Evolutionary conservation across 306 rosid genomes (phyloP).

Genomic region (Biancaea sappan): DNA sequence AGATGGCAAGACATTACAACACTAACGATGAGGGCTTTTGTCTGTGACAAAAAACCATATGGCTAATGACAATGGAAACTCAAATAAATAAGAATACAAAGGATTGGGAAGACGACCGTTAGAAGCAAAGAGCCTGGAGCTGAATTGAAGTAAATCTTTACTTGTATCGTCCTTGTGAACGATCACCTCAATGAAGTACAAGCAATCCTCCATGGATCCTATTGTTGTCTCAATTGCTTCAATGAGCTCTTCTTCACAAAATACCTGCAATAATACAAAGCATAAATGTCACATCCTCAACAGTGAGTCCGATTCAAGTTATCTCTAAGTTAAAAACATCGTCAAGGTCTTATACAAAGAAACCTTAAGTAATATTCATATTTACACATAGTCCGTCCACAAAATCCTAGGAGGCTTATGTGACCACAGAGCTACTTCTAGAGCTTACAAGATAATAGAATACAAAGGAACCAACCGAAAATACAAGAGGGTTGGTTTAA

Average conservation of each 20-base stretch:
- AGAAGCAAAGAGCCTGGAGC: slow-evolving; percentile 79
- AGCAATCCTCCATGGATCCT: slow-evolving; percentile 62
- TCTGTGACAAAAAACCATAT: slow-evolving; percentile 46
- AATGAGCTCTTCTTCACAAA: slow-evolving; percentile 69
- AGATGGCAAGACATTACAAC: slow-evolving; percentile 58
- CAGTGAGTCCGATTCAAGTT: no score
- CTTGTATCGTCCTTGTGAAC: slow-evolving; percentile 89
- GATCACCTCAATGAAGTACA: slow-evolving; percentile 88
- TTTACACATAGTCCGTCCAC: no score
- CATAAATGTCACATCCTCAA: no score
- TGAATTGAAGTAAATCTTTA: slow-evolving; percentile 90
- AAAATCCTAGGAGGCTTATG: no score
- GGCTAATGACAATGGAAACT: slow-evolving; percentile 4
- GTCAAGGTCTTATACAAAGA: no score
- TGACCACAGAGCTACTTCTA: no score
- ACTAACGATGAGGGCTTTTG: slow-evolving; percentile 81
- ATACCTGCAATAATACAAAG: no score
- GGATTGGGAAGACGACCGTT: slow-evolving; percentile 84
- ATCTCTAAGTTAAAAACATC: no score
- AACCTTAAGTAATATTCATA: no score
- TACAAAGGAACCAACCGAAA: no score
- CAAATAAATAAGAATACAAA: slow-evolving; percentile 35
- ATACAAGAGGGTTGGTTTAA: no score
- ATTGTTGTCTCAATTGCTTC: slow-evolving; percentile 71
- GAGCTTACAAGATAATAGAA: no score